These are phyloP conservation scores for Physcia stellaris DNA, from an alignment of 495 filamentous ascomycete genomes.

Conservation along the genomic window DNA sequence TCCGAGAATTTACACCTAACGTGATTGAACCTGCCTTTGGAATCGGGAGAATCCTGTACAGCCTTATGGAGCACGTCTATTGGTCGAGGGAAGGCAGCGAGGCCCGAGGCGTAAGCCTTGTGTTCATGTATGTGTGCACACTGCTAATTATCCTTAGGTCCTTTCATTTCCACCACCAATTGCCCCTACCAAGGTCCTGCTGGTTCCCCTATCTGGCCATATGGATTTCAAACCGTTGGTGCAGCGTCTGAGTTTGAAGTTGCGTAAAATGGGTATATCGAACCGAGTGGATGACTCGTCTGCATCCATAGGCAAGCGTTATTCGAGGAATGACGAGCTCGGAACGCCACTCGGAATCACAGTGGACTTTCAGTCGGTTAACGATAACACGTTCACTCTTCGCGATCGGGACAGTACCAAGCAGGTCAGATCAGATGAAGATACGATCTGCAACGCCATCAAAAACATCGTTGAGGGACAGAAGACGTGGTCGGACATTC, in stretches of 20 bases:
- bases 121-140: slow-evolving; percentile 2
- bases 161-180: slow-evolving; percentile 52
- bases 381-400: slow-evolving; percentile 54
- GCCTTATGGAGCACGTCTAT: slow-evolving; percentile 65
- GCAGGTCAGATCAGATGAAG: slow-evolving; percentile 51
- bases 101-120: slow-evolving; percentile 44
- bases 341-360: slow-evolving; percentile 53
- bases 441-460: slow-evolving; percentile 50
- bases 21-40: slow-evolving; percentile 81
- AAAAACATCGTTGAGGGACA: slow-evolving; percentile 45
- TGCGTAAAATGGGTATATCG: slow-evolving; percentile 44
- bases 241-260: slow-evolving; percentile 32
- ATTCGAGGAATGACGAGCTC: slow-evolving; percentile 54
- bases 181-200: slow-evolving; percentile 55
- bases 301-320: slow-evolving; percentile 57
- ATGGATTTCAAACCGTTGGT: slow-evolving; percentile 43
- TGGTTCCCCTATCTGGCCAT: slow-evolving; percentile 51
- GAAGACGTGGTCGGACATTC: slow-evolving; percentile 52
- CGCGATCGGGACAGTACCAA: slow-evolving; percentile 53
- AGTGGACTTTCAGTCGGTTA: slow-evolving; percentile 57
- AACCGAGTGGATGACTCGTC: slow-evolving; percentile 53
- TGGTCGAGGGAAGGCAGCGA: slow-evolving; percentile 55
- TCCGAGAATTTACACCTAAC: slow-evolving; percentile 67
- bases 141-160: slow-evolving; percentile 28
- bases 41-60: slow-evolving; percentile 69